Evolutionary conservation across 1,139 yeast genomes (phyloP).

Genomic region (Diutina neorugosa): DNA sequence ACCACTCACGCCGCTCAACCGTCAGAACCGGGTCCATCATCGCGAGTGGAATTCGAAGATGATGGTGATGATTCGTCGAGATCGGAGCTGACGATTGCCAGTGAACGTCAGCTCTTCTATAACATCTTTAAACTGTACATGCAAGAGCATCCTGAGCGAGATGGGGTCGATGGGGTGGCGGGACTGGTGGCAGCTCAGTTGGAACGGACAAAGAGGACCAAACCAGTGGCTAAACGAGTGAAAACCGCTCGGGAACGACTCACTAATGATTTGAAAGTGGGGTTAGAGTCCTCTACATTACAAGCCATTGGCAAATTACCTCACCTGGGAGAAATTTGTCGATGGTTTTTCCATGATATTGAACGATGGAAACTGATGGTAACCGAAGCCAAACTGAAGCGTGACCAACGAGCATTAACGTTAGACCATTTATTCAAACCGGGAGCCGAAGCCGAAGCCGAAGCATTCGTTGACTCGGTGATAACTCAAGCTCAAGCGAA

Average conservation of each 20-base stretch:
- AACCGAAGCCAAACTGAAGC: constrained; percentile 8
- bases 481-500: constrained; percentile 7
- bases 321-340: constrained; percentile 7
- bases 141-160: background rate
- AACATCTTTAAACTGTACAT: constrained; percentile 7
- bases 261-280: constrained; percentile 4
- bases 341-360: constrained; percentile 10
- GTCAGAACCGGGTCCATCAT: background rate
- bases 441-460: constrained; percentile 6
- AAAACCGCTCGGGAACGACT: constrained; percentile 17
- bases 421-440: constrained; percentile 5
- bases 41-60: background rate
- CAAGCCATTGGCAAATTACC: constrained; percentile 11
- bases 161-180: background rate
- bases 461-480: constrained; percentile 6
- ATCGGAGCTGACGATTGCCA: constrained; percentile 4
- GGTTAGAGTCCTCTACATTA: background rate
- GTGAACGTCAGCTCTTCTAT: constrained; percentile 8
- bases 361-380: constrained; percentile 11
- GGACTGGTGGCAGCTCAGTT: background rate
- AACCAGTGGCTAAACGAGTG: constrained; percentile 6
- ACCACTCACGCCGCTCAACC: background rate
- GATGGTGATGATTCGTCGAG: background rate
- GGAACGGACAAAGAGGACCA: background rate
- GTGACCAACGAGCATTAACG: constrained; percentile 5